phyloP scores from a whole-genome alignment of 1,284 basidiomycete genomes.

The Cryptococcus depauperatus region DNA sequence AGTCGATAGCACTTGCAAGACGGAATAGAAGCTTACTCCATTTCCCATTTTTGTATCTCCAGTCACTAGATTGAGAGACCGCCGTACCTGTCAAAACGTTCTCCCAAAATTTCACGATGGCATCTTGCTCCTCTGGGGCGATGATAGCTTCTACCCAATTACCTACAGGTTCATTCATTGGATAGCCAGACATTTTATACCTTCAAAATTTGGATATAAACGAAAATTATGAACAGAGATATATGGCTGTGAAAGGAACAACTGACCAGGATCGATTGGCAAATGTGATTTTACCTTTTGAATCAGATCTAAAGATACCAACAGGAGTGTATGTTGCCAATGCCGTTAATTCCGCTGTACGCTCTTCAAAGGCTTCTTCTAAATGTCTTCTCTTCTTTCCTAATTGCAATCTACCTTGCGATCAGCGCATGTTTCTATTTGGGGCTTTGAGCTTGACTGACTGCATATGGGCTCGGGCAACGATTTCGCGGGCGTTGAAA shows the following conservation, averaged over 20 bases:
- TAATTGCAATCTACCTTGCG: conserved; percentile 24
- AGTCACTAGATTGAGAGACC: conserved; percentile 17
- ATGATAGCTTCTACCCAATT: conserved; percentile 31
- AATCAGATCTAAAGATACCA: conserved; percentile 35
- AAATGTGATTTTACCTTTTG: conserved; percentile 31
- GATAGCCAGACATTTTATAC: conserved; percentile 32
- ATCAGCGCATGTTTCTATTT: conserved; percentile 4
- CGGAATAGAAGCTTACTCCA: conserved; percentile 19
- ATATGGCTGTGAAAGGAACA: not conserved
- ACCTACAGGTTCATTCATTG: conserved; percentile 4
- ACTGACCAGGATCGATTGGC: conserved; percentile 32
- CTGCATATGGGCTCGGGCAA: conserved; percentile 44
- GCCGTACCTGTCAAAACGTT: conserved; percentile 10
- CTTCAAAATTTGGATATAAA: conserved; percentile 6
- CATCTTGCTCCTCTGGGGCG: conserved; percentile 11
- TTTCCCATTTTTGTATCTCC: conserved; percentile 26
- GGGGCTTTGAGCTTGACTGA: conserved; percentile 3
- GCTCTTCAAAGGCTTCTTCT: conserved; percentile 35
- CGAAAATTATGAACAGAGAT: not conserved
- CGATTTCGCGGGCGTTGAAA: conserved; percentile 43
- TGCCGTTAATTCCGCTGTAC: conserved; percentile 35
- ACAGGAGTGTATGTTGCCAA: conserved; percentile 40
- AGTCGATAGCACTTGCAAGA: not conserved
- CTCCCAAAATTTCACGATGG: conserved; percentile 21
- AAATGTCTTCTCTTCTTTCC: conserved; percentile 34